A percentile compares a stretch with the other conserved stretches of the same genome.
Evolutionary conservation across 1,284 basidiomycete species (phyloP).

Genomic region (Earliella scabrosa): DNA sequence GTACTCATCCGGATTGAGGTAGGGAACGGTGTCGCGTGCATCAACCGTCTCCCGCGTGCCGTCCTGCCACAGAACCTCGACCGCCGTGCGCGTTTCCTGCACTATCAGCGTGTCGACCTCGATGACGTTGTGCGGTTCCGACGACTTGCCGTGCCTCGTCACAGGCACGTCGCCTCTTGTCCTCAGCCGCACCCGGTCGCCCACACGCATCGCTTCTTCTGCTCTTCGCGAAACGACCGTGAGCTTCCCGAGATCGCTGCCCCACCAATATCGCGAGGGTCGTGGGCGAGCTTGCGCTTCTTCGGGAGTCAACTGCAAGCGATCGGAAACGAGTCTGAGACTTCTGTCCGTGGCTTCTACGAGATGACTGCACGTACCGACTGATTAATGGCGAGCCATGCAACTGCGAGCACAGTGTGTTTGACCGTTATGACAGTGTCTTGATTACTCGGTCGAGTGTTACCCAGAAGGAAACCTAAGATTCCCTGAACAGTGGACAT

Average conservation of each 20-base stretch:
- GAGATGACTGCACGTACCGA: constrained; percentile 49
- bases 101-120: constrained; percentile 66
- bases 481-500: constrained; percentile 47
- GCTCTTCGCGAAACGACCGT: constrained; percentile 65
- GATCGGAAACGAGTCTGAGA: not conserved
- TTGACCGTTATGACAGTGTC: constrained; percentile 77
- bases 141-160: constrained; percentile 59
- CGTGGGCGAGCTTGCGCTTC: constrained; percentile 62
- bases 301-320: constrained; percentile 58
- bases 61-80: constrained; percentile 90
- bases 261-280: constrained; percentile 79
- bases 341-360: not conserved
- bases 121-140: constrained; percentile 48
- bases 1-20: constrained; percentile 83
- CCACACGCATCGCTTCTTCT: constrained; percentile 68
- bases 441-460: constrained; percentile 44
- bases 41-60: constrained; percentile 65
- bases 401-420: constrained; percentile 81
- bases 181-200: constrained; percentile 67
- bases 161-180: constrained; percentile 47
- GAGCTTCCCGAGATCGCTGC: constrained; percentile 67
- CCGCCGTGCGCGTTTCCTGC: constrained; percentile 68
- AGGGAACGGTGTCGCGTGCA: constrained; percentile 77
- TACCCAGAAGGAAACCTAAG: constrained; percentile 50
- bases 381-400: constrained; percentile 92